A percentile compares a stretch with the other conserved stretches of the same genome.
These are phyloP conservation scores for Pascua guehoae DNA, from an alignment of 1,284 basidiomycete species.

Conservation along the genomic window DNA sequence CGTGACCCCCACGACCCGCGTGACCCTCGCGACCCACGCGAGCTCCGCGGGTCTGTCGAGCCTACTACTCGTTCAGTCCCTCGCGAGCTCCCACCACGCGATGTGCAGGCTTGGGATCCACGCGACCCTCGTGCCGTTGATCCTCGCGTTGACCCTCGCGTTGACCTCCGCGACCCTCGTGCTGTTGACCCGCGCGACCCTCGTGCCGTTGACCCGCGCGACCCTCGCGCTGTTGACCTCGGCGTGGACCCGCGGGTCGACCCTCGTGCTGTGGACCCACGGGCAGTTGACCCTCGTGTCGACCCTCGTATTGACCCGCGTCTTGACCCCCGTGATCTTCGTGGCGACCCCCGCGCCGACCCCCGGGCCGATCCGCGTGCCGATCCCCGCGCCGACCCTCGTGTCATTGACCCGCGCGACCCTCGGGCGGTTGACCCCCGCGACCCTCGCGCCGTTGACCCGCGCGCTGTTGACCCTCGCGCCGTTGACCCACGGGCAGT, in stretches of 20 bases:
- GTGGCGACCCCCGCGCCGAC: slow-evolving; percentile 3
- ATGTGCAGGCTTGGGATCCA: too few relatives aligned
- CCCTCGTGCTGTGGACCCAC: not conserved
- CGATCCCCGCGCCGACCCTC: not conserved
- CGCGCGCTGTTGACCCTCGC: slow-evolving; percentile 1
- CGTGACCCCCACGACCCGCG: slow-evolving; percentile 6
- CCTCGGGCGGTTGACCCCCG: not conserved
- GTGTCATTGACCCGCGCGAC: slow-evolving; percentile 1
- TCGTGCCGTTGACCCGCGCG: not conserved
- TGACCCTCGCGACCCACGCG: slow-evolving; percentile 7
- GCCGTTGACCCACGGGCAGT: not conserved
- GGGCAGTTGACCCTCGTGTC: not conserved
- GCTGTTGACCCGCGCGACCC: not conserved
- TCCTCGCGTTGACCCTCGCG: too few relatives aligned
- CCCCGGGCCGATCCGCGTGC: not conserved
- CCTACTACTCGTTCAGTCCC: too few relatives aligned
- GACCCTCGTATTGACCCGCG: slow-evolving; percentile 3
- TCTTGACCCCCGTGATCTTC: not conserved
- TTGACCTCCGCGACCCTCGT: slow-evolving; percentile 5
- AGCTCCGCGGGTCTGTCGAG: not conserved
- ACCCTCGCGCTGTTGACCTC: not conserved
- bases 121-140: too few relatives aligned
- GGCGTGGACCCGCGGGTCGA: slow-evolving; percentile 3
- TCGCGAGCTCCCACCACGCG: too few relatives aligned
- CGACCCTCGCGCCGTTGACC: not conserved